phyloP scores from a whole-genome alignment of 2,329 filamentous ascomycete genomes.

The Pochonia chlamydosporia region DNA sequence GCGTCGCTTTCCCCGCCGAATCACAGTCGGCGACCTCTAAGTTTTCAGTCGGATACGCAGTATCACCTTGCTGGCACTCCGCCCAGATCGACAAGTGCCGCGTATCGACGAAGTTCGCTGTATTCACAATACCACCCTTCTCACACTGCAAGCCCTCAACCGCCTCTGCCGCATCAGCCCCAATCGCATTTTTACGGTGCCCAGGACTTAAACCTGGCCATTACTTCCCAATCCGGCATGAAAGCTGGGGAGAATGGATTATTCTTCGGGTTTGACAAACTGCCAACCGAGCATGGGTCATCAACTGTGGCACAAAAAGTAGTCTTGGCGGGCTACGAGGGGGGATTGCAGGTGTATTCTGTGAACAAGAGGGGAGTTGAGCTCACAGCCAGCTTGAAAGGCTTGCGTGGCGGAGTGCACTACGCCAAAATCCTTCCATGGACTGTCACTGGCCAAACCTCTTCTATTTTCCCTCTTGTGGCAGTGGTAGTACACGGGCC shows the following conservation, averaged over 20 bases:
- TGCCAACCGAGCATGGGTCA: conserved; percentile 40
- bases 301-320: conserved; percentile 52
- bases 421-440: conserved; percentile 79
- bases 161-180: conserved; percentile 67
- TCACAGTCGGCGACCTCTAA: conserved; percentile 40
- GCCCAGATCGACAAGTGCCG: conserved; percentile 27
- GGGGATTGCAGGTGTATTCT: conserved; percentile 69
- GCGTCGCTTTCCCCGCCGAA: conserved; percentile 35
- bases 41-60: conserved; percentile 47
- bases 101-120: conserved; percentile 40
- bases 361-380: conserved; percentile 69
- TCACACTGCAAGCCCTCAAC: conserved; percentile 40
- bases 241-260: conserved; percentile 65
- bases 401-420: conserved; percentile 72
- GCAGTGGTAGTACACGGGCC: conserved; percentile 78
- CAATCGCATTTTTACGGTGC: conserved; percentile 74
- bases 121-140: conserved; percentile 42
- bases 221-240: conserved; percentile 48
- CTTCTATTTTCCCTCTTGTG: conserved; percentile 63
- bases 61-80: conserved; percentile 36
- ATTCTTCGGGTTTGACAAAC: conserved; percentile 74
- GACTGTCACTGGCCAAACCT: conserved; percentile 47
- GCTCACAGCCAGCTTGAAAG: conserved; percentile 64
- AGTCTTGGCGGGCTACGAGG: conserved; percentile 72
- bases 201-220: conserved; percentile 68